Conservation (phyloP, 495 filamentous ascomycete species). For the Halenospora varia region DNA sequence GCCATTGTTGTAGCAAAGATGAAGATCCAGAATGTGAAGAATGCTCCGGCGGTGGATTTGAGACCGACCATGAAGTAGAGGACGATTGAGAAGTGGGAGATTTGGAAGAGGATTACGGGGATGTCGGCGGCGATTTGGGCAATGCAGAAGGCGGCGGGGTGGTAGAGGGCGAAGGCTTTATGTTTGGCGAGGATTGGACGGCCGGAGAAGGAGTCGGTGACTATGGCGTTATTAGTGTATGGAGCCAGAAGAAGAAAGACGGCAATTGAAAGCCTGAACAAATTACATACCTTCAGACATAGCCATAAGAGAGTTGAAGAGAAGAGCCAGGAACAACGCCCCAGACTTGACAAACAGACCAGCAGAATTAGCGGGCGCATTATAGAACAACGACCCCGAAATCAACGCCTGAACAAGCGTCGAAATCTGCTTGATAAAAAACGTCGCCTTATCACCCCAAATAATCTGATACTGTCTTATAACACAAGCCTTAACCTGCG, state of each 20-base stretch:
- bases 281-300: slow-evolving; percentile 48
- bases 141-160: slow-evolving; percentile 66
- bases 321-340: slow-evolving; percentile 53
- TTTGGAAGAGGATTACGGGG: slow-evolving; percentile 60
- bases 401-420: slow-evolving; percentile 72
- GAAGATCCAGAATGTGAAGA: slow-evolving; percentile 49
- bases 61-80: slow-evolving; percentile 63
- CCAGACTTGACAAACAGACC: slow-evolving; percentile 52
- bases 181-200: slow-evolving; percentile 68
- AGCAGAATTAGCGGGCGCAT: slow-evolving; percentile 53
- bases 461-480: slow-evolving; percentile 56
- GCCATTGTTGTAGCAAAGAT: slow-evolving; percentile 38
- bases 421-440: slow-evolving; percentile 57
- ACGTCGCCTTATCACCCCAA: slow-evolving; percentile 56
- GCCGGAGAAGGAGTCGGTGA: slow-evolving; percentile 54
- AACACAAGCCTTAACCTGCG: slow-evolving; percentile 41
- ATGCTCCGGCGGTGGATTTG: slow-evolving; percentile 39
- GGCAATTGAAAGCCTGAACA: too few relatives aligned
- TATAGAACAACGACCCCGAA: slow-evolving; percentile 78
- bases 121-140: slow-evolving; percentile 66
- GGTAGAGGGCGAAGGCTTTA: slow-evolving; percentile 67
- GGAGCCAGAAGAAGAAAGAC: background rate
- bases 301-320: slow-evolving; percentile 62
- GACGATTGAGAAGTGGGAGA: slow-evolving; percentile 58
- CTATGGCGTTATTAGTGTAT: slow-evolving; percentile 1